Conservation (phyloP, 352 stramenopile species). For the Phytopythium ostracodes region DNA sequence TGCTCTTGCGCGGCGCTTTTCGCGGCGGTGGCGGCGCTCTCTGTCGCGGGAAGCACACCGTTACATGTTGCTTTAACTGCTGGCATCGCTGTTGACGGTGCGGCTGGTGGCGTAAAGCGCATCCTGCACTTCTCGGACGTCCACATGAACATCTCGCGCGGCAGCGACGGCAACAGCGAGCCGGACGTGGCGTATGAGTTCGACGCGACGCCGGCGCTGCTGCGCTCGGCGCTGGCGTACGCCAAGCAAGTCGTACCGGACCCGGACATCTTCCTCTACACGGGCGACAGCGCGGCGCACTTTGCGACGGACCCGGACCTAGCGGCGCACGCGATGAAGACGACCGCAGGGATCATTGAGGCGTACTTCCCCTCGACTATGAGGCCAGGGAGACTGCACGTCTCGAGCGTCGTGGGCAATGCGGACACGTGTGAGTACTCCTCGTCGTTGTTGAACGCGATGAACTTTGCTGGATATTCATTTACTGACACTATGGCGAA, state of each 20-base stretch:
- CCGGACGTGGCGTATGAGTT: constrained; percentile 23
- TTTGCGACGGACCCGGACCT: neutral
- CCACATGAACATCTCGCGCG: constrained; percentile 46
- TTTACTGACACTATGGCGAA: neutral
- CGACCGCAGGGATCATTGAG: constrained; percentile 2
- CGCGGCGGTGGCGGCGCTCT: neutral
- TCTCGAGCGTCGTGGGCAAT: constrained; percentile 8
- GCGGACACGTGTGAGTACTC: constrained; percentile 6
- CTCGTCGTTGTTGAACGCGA: neutral
- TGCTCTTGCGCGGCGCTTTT: constrained; percentile 4
- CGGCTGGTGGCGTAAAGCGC: constrained; percentile 1
- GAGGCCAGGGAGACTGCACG: neutral
- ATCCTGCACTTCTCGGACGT: constrained; percentile 74
- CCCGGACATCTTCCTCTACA: constrained; percentile 65
- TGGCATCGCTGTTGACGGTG: neutral
- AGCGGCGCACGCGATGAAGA: neutral
- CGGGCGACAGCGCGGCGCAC: constrained; percentile 57
- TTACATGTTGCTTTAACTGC: neutral
- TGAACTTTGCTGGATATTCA: neutral
- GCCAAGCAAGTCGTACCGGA: constrained; percentile 35
- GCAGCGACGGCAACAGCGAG: constrained; percentile 12
- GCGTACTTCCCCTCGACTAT: neutral
- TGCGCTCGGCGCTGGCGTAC: constrained; percentile 43
- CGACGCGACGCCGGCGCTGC: constrained; percentile 26
- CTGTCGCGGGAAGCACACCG: neutral